phyloP scores from a whole-genome alignment of 2,329 filamentous ascomycete genomes.

The Sarocladiaceae sp. region DNA sequence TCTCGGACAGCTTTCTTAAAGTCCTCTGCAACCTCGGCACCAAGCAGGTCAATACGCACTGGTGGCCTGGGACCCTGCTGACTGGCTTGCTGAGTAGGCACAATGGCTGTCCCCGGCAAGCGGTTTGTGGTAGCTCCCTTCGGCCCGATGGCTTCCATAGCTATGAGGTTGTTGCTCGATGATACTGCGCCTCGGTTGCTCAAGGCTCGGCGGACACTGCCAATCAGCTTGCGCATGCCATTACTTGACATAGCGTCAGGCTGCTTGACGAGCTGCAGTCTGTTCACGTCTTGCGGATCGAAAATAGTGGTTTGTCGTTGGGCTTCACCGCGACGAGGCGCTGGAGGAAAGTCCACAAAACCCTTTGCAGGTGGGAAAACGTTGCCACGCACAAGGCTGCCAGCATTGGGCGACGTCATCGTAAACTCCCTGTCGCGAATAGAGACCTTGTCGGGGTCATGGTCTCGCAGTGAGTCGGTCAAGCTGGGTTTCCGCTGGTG shows the following conservation, averaged over 20 bases:
- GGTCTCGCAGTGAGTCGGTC: constrained; percentile 75
- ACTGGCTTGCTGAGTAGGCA: constrained; percentile 46
- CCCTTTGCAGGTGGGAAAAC: constrained; percentile 76
- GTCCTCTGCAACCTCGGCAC: constrained; percentile 70
- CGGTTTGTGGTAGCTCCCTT: constrained; percentile 51
- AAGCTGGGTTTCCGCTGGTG: constrained; percentile 87
- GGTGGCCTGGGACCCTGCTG: constrained; percentile 41
- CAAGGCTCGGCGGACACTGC: constrained; percentile 76
- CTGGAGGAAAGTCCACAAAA: constrained; percentile 57
- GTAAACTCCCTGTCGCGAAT: constrained; percentile 52
- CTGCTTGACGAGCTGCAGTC: constrained; percentile 31
- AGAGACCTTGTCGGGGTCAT: constrained; percentile 42
- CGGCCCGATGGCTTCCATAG: constrained; percentile 42
- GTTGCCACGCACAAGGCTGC: constrained; percentile 82
- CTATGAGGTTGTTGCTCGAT: constrained; percentile 40
- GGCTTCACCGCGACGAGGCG: constrained; percentile 41
- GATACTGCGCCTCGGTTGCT: constrained; percentile 49
- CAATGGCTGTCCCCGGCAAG: constrained; percentile 52
- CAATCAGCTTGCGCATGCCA: constrained; percentile 79
- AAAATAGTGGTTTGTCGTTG: constrained; percentile 50
- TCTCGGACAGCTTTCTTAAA: constrained; percentile 71
- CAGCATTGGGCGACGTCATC: constrained; percentile 62
- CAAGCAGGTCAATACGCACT: constrained; percentile 72
- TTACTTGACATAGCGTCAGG: constrained; percentile 57
- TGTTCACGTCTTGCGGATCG: constrained; percentile 24